Percentiles rank a stretch among this genome's conserved stretches.
These are phyloP conservation scores for Metschnikowia cerradonensis DNA, from an alignment of 805 yeast genomes.

Conservation along the genomic window DNA sequence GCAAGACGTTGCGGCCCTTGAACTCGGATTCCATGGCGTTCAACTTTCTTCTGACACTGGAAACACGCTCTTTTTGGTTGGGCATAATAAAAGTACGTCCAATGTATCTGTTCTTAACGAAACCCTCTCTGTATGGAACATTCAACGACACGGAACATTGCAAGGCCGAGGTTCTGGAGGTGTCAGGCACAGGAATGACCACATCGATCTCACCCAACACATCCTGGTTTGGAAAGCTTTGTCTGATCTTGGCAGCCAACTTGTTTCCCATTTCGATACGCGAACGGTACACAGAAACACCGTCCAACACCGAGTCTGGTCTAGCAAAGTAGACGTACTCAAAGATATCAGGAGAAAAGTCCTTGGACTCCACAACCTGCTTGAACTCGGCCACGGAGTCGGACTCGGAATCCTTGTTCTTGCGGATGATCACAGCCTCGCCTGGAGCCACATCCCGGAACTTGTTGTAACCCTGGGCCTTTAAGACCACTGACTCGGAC, in stretches of 20 bases:
- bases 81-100: constrained; percentile 99
- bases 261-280: constrained; percentile 92
- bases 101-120: constrained; percentile 92
- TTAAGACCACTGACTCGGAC: constrained; percentile 89
- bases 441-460: constrained; percentile 89
- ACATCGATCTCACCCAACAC: constrained; percentile 71
- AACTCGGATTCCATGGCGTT: constrained; percentile 96
- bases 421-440: constrained; percentile 92
- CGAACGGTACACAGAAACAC: constrained; percentile 91
- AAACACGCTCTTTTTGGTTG: constrained; percentile 88
- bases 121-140: constrained; percentile 91
- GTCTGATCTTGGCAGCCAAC: constrained; percentile 66
- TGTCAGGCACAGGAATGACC: constrained; percentile 96
- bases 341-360: constrained; percentile 92
- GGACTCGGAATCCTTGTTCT: constrained; percentile 40
- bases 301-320: constrained; percentile 94
- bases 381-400: constrained; percentile 67
- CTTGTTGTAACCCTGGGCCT: constrained; percentile 80
- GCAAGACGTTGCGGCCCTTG: constrained; percentile 73
- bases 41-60: constrained; percentile 88
- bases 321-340: constrained; percentile 98
- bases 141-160: constrained; percentile 82
- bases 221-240: constrained; percentile 37
- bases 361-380: constrained; percentile 74
- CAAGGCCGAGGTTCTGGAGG: constrained; percentile 92